These are phyloP conservation scores for Hawksworthiomyces lignivorus DNA, from an alignment of 2,329 filamentous ascomycete genomes.

Conservation along the genomic window DNA sequence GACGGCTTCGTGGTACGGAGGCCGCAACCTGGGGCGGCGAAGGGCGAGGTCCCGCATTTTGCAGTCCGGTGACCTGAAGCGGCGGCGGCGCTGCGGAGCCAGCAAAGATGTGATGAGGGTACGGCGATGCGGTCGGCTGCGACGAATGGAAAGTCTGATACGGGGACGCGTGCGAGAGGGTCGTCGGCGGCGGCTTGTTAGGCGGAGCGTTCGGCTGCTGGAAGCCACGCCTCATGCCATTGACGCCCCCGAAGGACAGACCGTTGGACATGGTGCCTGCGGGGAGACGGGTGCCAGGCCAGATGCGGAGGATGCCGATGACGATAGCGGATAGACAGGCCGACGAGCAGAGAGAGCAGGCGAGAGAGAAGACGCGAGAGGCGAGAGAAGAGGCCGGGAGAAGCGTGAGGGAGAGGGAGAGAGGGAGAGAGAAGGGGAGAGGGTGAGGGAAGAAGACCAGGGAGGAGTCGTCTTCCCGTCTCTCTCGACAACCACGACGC, in stretches of 20 bases:
- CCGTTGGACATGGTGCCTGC: conserved; percentile 34
- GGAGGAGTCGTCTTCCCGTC: too few species aligned
- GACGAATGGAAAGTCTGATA: conserved; percentile 41
- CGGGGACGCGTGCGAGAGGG: conserved; percentile 43
- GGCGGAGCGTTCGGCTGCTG: conserved; percentile 32
- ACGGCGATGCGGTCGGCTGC: conserved; percentile 39
- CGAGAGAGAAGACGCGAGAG: conserved; percentile 4
- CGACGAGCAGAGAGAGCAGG: not conserved
- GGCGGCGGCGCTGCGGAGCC: conserved; percentile 38
- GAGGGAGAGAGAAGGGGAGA: not conserved
- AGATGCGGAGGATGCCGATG: not conserved
- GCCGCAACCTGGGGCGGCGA: conserved; percentile 41
- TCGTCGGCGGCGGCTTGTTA: conserved; percentile 44
- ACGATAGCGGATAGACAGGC: not conserved
- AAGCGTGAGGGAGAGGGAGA: not conserved
- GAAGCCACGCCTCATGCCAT: conserved; percentile 40
- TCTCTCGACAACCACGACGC: not conserved
- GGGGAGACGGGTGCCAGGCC: not conserved
- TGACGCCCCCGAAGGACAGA: conserved; percentile 40
- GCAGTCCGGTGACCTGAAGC: conserved; percentile 39
- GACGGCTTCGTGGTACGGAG: conserved; percentile 37
- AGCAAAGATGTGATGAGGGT: conserved; percentile 47
- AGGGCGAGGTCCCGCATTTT: conserved; percentile 34
- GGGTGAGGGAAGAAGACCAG: too few species aligned
- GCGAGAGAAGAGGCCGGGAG: conserved; percentile 3